Conservation (phyloP, 2,329 filamentous ascomycete genomes). For the Alternaria ethzedia region DNA sequence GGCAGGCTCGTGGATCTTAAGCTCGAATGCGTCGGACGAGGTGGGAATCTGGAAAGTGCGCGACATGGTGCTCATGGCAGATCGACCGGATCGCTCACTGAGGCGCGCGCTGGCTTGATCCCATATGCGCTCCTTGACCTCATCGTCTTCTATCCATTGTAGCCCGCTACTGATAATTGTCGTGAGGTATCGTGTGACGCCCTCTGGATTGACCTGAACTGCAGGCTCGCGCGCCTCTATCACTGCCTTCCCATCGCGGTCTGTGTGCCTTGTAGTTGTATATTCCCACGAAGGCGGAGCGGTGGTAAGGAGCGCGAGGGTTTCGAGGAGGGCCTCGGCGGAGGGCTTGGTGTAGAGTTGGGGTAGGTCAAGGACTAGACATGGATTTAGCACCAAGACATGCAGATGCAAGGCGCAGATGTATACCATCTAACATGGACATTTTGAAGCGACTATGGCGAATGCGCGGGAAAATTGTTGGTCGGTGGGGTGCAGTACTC, state of each 20-base stretch:
- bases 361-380: slow-evolving; percentile 75
- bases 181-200: slow-evolving; percentile 70
- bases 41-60: slow-evolving; percentile 65
- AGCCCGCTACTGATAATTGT: slow-evolving; percentile 72
- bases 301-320: slow-evolving; percentile 70
- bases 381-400: slow-evolving; percentile 15
- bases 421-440: slow-evolving; percentile 38
- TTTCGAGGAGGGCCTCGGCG: slow-evolving; percentile 66
- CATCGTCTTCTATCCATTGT: slow-evolving; percentile 71
- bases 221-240: neutral
- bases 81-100: slow-evolving; percentile 83
- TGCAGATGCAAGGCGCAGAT: neutral
- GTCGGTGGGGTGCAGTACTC: slow-evolving; percentile 12
- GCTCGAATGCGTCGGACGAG: slow-evolving; percentile 52
- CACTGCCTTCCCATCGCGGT: slow-evolving; percentile 34
- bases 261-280: slow-evolving; percentile 33
- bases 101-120: slow-evolving; percentile 78
- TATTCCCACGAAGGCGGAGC: slow-evolving; percentile 73
- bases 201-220: slow-evolving; percentile 54
- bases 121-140: slow-evolving; percentile 74
- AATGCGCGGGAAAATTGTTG: slow-evolving; percentile 10
- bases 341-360: slow-evolving; percentile 80
- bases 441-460: slow-evolving; percentile 20
- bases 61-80: slow-evolving; percentile 68
- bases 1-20: slow-evolving; percentile 83